Base-by-base conservation (phyloP, 805 yeast species). In the Myxozyma udenii region DNA sequence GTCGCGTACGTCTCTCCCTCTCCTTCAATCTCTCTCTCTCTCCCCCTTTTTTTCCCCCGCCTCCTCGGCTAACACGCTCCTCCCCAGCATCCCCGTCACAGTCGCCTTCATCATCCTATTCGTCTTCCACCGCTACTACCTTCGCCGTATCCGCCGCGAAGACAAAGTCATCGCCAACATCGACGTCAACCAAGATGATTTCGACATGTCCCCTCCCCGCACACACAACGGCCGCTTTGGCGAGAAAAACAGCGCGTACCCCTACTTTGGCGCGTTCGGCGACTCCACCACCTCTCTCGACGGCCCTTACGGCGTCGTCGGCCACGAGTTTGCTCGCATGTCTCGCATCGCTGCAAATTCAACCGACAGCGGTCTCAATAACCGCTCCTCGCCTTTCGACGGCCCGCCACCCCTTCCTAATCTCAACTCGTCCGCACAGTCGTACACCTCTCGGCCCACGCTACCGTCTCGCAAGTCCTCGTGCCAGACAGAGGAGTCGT, bases 71-170 rank as follows among this genome's bases (percentile, higher is more conserved):
- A 49, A n/a, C n/a, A n/a, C n/a, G n/a, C n/a, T n/a, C n/a, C n/a
- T n/a, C 26, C 66, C 68, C 12, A 70, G 73, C n/a, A 62, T 72
- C 25, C 76, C 76, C 4, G 51, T 68, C n/a, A 44, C 55, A 2
- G 26, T 66, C 19, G 71, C 73, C 23, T 36, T 69, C 12, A 16
- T 62, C 12, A 57, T 69, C 16, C 50, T 69, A 28, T 41, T 60
- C n/a, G 60, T 63, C 58, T 53, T 73, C 36, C 68, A 68, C 38
- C 55, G 60, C 43, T 55, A 69, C 21, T 72, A 69, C 57, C 55
- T 62, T 25, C 60, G 64, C 9, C 61, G 63, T 25, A 57, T 66
- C 23, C 61, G 62, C 18, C 61, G 61, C 42, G 76, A 72, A 53
- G 74, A 72, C 53, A 66, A 61, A 42, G 58, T 50, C 4, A 62